These are phyloP conservation scores for Conticribra weissflogii DNA, from an alignment of 108 stramenopile species.

Conservation along the genomic window DNA sequence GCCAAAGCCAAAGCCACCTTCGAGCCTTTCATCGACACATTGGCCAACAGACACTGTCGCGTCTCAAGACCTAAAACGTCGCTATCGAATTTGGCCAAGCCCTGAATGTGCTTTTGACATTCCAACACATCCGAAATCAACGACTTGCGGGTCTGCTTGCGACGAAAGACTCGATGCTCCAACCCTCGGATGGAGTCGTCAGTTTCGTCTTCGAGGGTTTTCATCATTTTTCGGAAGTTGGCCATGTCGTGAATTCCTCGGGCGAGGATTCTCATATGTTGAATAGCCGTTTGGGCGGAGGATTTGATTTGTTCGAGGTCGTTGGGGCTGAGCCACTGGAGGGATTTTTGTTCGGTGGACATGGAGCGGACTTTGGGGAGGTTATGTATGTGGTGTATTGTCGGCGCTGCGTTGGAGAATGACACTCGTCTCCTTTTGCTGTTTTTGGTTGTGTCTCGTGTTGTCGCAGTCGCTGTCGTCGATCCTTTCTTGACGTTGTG, in stretches of 20 bases:
- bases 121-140: conserved; percentile 34
- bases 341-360: conserved; percentile 29
- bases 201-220: conserved; percentile 13
- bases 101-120: conserved; percentile 27
- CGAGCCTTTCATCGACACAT: conserved; percentile 25
- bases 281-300: conserved; percentile 21
- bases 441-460: background rate
- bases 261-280: conserved; percentile 20
- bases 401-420: conserved; percentile 13
- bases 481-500: background rate
- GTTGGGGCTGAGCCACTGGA: conserved; percentile 19
- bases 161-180: conserved; percentile 36
- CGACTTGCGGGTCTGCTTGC: conserved; percentile 12
- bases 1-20: conserved; percentile 4
- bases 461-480: background rate
- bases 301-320: conserved; percentile 27
- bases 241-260: conserved; percentile 5
- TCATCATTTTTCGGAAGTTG: conserved; percentile 28
- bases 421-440: conserved; percentile 26
- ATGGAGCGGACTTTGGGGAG: conserved; percentile 21
- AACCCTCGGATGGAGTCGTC: conserved; percentile 30
- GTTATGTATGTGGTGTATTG: conserved; percentile 20
- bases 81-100: conserved; percentile 24
- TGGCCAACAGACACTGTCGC: conserved; percentile 19
- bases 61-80: conserved; percentile 4